Evolutionary conservation across 1,284 basidiomycete species (phyloP).

Genomic region (Ceratobasidium sp.): DNA sequence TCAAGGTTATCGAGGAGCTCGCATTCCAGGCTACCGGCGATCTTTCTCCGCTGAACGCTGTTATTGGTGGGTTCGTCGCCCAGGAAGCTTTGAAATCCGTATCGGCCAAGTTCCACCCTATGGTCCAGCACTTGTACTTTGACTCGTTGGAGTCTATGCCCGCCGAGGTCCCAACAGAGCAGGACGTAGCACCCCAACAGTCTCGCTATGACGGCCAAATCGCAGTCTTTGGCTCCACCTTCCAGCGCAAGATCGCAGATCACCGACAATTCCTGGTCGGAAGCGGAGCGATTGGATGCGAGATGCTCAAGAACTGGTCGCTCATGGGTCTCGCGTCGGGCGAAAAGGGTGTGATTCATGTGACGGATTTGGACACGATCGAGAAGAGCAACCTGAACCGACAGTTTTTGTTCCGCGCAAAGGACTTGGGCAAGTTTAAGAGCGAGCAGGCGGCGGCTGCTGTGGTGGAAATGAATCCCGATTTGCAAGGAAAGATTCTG

Average conservation of each 20-base stretch:
- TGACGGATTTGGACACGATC: conserved; percentile 98
- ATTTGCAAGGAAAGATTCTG: conserved; percentile 86
- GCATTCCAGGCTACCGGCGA: conserved; percentile 95
- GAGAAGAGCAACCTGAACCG: conserved; percentile 99
- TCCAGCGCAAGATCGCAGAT: conserved; percentile 94
- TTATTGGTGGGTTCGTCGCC: conserved; percentile 97
- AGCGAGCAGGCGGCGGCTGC: conserved; percentile 93
- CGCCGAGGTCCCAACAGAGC: conserved; percentile 76
- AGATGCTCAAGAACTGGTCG: conserved; percentile 99
- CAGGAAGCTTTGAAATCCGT: conserved; percentile 98
- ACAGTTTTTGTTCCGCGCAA: conserved; percentile 97
- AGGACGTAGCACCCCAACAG: conserved; percentile 84
- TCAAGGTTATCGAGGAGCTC: conserved; percentile 81
- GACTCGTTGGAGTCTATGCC: conserved; percentile 97
- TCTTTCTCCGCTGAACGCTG: conserved; percentile 90
- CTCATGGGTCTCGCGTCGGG: conserved; percentile 97
- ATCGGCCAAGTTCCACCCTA: conserved; percentile 98
- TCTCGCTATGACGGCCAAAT: conserved; percentile 95
- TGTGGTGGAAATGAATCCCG: conserved; percentile 97
- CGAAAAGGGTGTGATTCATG: conserved; percentile 84
- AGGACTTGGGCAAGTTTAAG: conserved; percentile 98
- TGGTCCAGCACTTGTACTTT: conserved; percentile 96
- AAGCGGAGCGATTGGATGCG: conserved; percentile 98
- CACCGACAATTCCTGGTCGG: conserved; percentile 97
- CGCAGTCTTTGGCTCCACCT: conserved; percentile 92